Evolutionary conservation across 768 basidiomycete genomes (phyloP).

Genomic region (Tylopilus felleus): DNA sequence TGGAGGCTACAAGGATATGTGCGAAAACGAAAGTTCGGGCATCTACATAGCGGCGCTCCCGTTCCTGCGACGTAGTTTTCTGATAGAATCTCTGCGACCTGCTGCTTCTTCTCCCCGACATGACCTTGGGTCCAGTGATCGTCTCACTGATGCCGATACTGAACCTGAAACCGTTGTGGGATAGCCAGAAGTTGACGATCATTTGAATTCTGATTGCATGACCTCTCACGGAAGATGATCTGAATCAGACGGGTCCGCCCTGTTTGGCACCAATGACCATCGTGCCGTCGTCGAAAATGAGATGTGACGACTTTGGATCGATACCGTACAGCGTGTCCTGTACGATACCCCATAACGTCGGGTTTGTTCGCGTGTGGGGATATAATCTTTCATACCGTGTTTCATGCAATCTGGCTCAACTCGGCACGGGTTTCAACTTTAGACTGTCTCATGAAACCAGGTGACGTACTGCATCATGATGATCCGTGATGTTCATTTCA

Average conservation of each 20-base stretch:
- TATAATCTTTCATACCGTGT: slow-evolving; percentile 45
- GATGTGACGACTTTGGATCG: slow-evolving; percentile 74
- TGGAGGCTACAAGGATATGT: too few species aligned
- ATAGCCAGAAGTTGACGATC: slow-evolving; percentile 97
- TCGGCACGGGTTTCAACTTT: slow-evolving; percentile 99
- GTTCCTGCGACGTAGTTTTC: too few species aligned
- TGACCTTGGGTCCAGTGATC: slow-evolving; percentile 86
- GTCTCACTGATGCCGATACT: slow-evolving; percentile 99
- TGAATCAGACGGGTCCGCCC: slow-evolving; percentile 94
- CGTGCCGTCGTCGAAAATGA: slow-evolving; percentile 90
- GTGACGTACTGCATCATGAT: slow-evolving; percentile 92
- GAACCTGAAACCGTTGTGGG: slow-evolving; percentile 99
- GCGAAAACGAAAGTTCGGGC: too few species aligned
- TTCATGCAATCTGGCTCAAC: slow-evolving; percentile 88
- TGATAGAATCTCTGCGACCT: slow-evolving; percentile 73
- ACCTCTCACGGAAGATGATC: slow-evolving; percentile 96
- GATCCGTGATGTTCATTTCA: slow-evolving; percentile 99
- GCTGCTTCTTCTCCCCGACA: slow-evolving; percentile 81
- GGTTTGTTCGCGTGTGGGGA: slow-evolving; percentile 99
- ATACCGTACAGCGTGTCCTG: slow-evolving; percentile 98
- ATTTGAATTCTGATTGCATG: slow-evolving; percentile 91
- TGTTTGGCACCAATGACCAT: slow-evolving; percentile 92
- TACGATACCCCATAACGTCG: slow-evolving; percentile 99
- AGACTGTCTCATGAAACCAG: slow-evolving; percentile 49
- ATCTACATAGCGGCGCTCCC: too few species aligned